Evolutionary conservation across 306 rosid species (phyloP).

Genomic region (Hylodesmum podocarpum): DNA sequence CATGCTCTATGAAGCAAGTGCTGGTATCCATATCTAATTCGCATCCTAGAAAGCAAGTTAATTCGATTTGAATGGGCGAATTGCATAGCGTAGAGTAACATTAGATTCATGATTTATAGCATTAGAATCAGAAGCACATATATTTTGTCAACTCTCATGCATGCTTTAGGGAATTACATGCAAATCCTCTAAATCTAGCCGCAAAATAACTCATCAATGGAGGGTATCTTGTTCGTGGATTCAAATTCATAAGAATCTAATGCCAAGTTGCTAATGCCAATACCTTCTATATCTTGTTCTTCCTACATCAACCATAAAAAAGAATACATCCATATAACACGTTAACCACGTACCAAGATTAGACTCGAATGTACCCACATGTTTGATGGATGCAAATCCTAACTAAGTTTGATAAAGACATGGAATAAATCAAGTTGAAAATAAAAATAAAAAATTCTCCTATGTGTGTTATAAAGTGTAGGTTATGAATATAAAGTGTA

Average conservation of each 20-base stretch:
- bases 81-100: neutral
- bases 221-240: constrained; percentile 18
- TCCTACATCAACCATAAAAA: too few species aligned
- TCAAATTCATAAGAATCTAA: constrained; percentile 30
- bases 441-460: too few species aligned
- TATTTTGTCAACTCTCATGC: neutral
- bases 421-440: too few species aligned
- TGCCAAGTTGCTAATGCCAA: constrained; percentile 23
- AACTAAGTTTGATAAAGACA: too few species aligned
- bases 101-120: neutral
- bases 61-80: neutral
- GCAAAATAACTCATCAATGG: neutral
- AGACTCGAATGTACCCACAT: too few species aligned
- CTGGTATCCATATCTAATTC: neutral
- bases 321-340: too few species aligned
- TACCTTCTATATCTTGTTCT: neutral
- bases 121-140: constrained; percentile 6
- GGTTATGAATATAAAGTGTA: too few species aligned
- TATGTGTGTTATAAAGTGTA: too few species aligned
- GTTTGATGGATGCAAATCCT: too few species aligned
- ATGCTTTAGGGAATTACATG: neutral
- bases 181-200: neutral
- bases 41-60: neutral
- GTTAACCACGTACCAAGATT: too few species aligned
- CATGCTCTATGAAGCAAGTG: neutral